Evolutionary conservation across 1,284 basidiomycete genomes (phyloP).

Genomic region (Moniliophthora roreri): DNA sequence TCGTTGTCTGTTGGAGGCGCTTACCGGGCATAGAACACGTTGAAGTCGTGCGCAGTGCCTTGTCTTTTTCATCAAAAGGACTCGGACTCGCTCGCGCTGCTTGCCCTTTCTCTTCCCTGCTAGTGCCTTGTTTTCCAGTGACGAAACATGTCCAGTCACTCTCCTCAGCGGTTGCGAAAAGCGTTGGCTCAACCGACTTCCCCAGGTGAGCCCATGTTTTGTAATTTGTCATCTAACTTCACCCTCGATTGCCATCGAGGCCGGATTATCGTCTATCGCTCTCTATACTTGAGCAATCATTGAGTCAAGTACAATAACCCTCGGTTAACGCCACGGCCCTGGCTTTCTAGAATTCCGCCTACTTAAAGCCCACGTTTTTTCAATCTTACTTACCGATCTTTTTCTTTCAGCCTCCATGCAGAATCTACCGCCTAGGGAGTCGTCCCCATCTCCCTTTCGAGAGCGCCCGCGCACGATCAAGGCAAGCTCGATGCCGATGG

Average conservation of each 20-base stretch:
- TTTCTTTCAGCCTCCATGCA: slow-evolving; percentile 35
- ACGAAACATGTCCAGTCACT: slow-evolving; percentile 49
- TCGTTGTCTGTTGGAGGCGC: slow-evolving; percentile 43
- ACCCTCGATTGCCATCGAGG: slow-evolving; percentile 11
- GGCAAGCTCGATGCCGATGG: slow-evolving; percentile 60
- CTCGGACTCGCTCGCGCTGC: slow-evolving; percentile 16
- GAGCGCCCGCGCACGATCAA: slow-evolving; percentile 59
- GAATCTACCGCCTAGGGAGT: slow-evolving; percentile 56
- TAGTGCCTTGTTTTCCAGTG: slow-evolving; percentile 14
- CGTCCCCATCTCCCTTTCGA: slow-evolving; percentile 66
- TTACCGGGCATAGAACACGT: slow-evolving; percentile 41
- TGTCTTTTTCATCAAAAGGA: slow-evolving; percentile 28
- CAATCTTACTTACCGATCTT: slow-evolving; percentile 17
- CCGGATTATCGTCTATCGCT: slow-evolving; percentile 1
- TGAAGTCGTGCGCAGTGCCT: slow-evolving; percentile 38
- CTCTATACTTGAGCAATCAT: slow-evolving; percentile 11
- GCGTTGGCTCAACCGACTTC: slow-evolving; percentile 30
- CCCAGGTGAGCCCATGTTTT: slow-evolving; percentile 33
- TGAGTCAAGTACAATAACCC: slow-evolving; percentile 14
- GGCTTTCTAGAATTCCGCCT: slow-evolving; percentile 12
- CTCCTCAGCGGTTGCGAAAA: slow-evolving; percentile 56
- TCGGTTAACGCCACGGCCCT: not conserved
- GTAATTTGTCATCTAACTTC: slow-evolving; percentile 14
- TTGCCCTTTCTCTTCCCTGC: slow-evolving; percentile 21
- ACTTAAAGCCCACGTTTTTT: slow-evolving; percentile 16